A percentile compares a stretch with the other conserved stretches of the same genome.
Evolutionary conservation across 805 yeast species (phyloP).

Genomic region (Candida ortonii): DNA sequence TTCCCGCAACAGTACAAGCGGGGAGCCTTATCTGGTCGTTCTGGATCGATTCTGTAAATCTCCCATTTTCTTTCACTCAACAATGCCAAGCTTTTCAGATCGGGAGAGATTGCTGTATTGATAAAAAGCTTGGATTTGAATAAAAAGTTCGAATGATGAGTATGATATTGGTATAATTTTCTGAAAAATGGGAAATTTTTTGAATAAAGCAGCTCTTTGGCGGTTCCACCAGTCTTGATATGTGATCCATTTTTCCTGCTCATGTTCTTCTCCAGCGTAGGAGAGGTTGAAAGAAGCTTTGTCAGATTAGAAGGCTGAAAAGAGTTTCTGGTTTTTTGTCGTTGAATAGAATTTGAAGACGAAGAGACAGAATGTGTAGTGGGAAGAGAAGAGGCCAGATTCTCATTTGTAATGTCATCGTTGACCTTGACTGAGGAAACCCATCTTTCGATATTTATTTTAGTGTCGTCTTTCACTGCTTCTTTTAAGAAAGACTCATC

Average conservation of each 20-base stretch:
- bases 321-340: constrained; percentile 19
- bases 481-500: constrained; percentile 4
- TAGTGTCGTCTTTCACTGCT: constrained; percentile 2
- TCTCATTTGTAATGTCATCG: constrained; percentile 18
- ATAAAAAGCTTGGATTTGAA: constrained; percentile 47
- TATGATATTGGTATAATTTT: constrained; percentile 50
- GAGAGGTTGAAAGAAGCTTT: constrained; percentile 22
- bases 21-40: constrained; percentile 48
- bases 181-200: constrained; percentile 84
- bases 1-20: constrained; percentile 63
- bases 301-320: constrained; percentile 24
- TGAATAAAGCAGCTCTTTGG: constrained; percentile 64
- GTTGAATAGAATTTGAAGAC: constrained; percentile 18
- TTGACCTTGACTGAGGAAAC: constrained; percentile 18
- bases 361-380: constrained; percentile 20
- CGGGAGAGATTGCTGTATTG: constrained; percentile 61
- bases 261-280: constrained; percentile 17
- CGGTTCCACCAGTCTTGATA: constrained; percentile 13
- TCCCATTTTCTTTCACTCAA: constrained; percentile 72
- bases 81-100: constrained; percentile 61
- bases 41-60: constrained; percentile 53
- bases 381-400: constrained; percentile 13
- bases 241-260: constrained; percentile 1
- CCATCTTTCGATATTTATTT: constrained; percentile 24
- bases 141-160: constrained; percentile 48